These are phyloP conservation scores for Diaporthe ilicicola DNA, from an alignment of 2,329 filamentous ascomycete genomes.

Conservation along the genomic window DNA sequence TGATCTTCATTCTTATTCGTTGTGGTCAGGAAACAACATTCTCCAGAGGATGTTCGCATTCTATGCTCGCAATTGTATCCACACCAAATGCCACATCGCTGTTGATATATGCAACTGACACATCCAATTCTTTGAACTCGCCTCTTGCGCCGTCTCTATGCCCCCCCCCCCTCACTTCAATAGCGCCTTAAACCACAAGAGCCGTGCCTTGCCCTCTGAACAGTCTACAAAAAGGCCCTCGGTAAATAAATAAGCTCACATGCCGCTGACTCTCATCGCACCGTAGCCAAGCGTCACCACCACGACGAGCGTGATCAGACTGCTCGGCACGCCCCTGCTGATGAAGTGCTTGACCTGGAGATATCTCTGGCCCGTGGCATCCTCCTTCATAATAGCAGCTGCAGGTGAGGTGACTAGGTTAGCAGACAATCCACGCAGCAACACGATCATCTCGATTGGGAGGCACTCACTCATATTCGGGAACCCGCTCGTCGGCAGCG, in stretches of 20 bases:
- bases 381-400: slow-evolving; percentile 99
- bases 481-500: slow-evolving; percentile 92
- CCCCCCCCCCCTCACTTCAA: neutral
- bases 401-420: neutral
- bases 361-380: slow-evolving; percentile 91
- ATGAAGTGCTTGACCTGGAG: slow-evolving; percentile 94
- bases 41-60: neutral
- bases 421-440: slow-evolving; percentile 1
- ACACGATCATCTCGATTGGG: neutral
- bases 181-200: neutral
- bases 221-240: neutral
- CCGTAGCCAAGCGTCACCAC: slow-evolving; percentile 91
- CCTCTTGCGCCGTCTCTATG: slow-evolving; percentile 17
- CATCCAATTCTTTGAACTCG: neutral
- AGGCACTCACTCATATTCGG: slow-evolving; percentile 95
- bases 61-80: neutral
- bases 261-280: slow-evolving; percentile 74
- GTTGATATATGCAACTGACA: slow-evolving; percentile 1
- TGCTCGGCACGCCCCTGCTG: slow-evolving; percentile 88
- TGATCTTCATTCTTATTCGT: neutral
- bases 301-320: slow-evolving; percentile 80
- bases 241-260: slow-evolving; percentile 38
- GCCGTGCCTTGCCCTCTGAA: neutral
- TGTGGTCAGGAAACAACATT: neutral
- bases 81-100: slow-evolving; percentile 12